A percentile compares a stretch with the other conserved stretches of the same genome.
These are phyloP conservation scores for Colletotrichum sp. DNA, from an alignment of 2,329 filamentous ascomycete species.

Conservation along the genomic window DNA sequence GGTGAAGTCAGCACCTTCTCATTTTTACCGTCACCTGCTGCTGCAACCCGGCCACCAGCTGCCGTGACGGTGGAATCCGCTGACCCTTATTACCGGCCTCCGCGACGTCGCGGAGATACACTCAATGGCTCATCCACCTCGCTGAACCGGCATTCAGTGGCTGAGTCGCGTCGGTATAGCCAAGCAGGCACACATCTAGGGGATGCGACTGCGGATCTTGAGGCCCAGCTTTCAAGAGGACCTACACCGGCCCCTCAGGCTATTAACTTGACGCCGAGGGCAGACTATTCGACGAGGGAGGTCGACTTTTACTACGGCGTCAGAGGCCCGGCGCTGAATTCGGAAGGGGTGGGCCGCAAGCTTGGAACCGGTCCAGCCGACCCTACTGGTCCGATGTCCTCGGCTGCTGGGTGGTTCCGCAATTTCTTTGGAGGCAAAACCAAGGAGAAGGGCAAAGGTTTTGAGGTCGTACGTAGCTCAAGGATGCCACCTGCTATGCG, in stretches of 20 bases:
- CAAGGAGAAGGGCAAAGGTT: slow-evolving; percentile 95
- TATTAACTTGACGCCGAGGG: slow-evolving; percentile 60
- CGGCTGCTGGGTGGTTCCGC: slow-evolving; percentile 89
- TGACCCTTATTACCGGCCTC: slow-evolving; percentile 90
- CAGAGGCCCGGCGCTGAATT: slow-evolving; percentile 84
- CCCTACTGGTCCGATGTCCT: slow-evolving; percentile 88
- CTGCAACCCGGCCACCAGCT: slow-evolving; percentile 46
- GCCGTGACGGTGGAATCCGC: slow-evolving; percentile 54
- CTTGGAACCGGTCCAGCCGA: slow-evolving; percentile 94
- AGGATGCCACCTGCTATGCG: slow-evolving; percentile 82
- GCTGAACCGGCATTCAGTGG: slow-evolving; percentile 33
- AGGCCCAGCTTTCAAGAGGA: slow-evolving; percentile 44
- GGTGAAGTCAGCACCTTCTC: slow-evolving; percentile 75
- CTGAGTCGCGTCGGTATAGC: slow-evolving; percentile 41
- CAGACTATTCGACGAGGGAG: slow-evolving; percentile 92
- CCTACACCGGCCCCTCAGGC: slow-evolving; percentile 47
- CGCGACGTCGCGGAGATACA: slow-evolving; percentile 71
- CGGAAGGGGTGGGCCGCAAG: slow-evolving; percentile 80
- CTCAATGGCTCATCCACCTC: slow-evolving; percentile 42
- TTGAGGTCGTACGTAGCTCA: slow-evolving; percentile 92
- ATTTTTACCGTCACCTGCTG: slow-evolving; percentile 65
- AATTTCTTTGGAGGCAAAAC: slow-evolving; percentile 80
- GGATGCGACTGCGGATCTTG: slow-evolving; percentile 44
- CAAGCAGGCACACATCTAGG: slow-evolving; percentile 34
- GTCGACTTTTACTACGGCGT: slow-evolving; percentile 97